Base-by-base conservation (phyloP, 352 stramenopile genomes). In the Phytophthora kernoviae region DNA sequence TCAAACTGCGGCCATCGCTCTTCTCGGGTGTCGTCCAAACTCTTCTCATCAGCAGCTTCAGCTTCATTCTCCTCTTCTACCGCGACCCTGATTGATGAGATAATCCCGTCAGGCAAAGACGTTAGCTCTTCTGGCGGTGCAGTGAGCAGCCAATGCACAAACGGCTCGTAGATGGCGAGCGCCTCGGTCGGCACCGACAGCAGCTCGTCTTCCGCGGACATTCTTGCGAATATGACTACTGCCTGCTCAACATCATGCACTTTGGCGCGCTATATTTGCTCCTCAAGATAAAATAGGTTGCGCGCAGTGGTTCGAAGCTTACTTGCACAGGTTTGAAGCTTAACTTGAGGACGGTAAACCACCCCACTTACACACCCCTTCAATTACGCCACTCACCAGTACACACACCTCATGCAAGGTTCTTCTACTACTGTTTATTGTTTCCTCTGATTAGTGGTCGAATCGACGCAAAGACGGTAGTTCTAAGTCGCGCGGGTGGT, bases 141-240 rank as follows among this genome's bases (percentile, higher is more conserved):
- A 6, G 68, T 57, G 9, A 91, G 67, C 11, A 91, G 40, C 81
- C 81, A 91, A 21, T 60, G 68, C 49, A 91, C 79, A 41, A 91
- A 89, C 1, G 75, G 71, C 22, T 82, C 68, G 45, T 75, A 91
- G 5, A 56, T 64, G 5, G 45, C 61, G 9, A 91, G 49, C 18
- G 56, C 62, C 22, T 47, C 48, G 5, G 75, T 84, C 7, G 81
- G 79, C 33, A 73, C 61, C 27, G 68, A 62, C 27, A 62, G 42
- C 11, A 73, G 33, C 42, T 58, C 56, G 10, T 58, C 39, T 34
- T 62, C 45, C 9, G 36, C 46, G 32, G 55, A 30, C 50, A 72
- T 73, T 33, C 40, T 55, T 57, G 43, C 37, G 37, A 32, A 54
- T 62, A 63, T 52, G 36, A 45, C 27, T 15, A 2, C 46, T 43